Base-by-base conservation (phyloP, 352 stramenopile species). In the Globisporangium okanoganense region DNA sequence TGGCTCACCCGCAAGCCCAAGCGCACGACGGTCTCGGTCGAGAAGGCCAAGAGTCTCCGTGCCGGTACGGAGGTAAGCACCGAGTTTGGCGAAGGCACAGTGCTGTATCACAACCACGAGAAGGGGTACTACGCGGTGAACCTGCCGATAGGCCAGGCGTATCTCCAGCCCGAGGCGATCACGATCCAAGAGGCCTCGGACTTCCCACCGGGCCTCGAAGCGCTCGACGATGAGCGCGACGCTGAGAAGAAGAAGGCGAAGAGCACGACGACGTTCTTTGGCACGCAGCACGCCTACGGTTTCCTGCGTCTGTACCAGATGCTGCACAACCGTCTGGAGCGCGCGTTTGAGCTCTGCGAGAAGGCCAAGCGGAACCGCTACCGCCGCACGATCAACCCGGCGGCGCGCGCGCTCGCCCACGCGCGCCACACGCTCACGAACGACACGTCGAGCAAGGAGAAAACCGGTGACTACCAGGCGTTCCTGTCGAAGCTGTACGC, bases 221-320 rank as follows among this genome's bases (percentile, higher is more conserved):
- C 73, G 12, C 63, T 90, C 25, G 85, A 94, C 53, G 88, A 89
- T 53, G 75, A 77, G 43, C 64, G 75, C 7, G 76, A 85, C 36
- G 76, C 75, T 4, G 61, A 41, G 16, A 83, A 85, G 48, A 55
- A 67, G 49, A 69, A 75, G n/a, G 60, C 55, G 9, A 64, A 71
- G 22, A 71, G 72, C 54, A 84, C 76, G 50, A 81, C 76, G 48
- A 65, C 70, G 13, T 94, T 92, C 60, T 95, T 84, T 33, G 85
- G 83, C 16, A 94, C 77, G 24, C 85, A 97, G 69, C 85, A 95
- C 47, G 73, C 82, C 18, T 97, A 97, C 62, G 79, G 90, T 9
- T 94, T 97, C 61, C 51, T 97, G 51, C 82, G 90, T 41, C 64
- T 97, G 35, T 96, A 97, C 61, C 86, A 96, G 55, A 76, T 96